Evolutionary conservation across 2,329 filamentous ascomycete species (phyloP), one percentile per base, ranked within the genome.

Genomic region (Helotiales sp.): DNA sequence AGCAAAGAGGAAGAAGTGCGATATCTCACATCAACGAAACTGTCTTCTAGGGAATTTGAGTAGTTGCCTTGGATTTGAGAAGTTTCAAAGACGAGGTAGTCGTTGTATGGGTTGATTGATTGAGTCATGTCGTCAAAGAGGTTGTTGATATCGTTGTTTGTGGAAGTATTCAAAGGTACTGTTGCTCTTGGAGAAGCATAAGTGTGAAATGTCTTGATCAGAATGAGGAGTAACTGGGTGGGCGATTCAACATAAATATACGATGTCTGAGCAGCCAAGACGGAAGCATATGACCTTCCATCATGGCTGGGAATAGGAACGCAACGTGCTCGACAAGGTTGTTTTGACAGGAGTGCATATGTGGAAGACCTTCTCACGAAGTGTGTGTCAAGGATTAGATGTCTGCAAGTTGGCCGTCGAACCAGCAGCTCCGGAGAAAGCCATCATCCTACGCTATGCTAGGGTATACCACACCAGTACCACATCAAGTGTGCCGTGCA

Each of bases 381-480:
- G 8, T 55, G 54, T 40, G 32, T 17, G 20, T 40, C 54, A 57
- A 37, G 54, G 54, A 37, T 57, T 20, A 57, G 20, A 20, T 10
- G 20, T 57, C 30, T 57, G 54, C 20, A 37, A 37, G 54, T 37
- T 57, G 54, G 54, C 54, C 54, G 54, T 57, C 54, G 54, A 57
- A 40, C 54, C 30, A 57, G 11, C 26, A 2, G 2, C 5, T 24
- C 22, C n/a, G 32, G 54, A 26, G 13, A 13, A 34, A 57, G 20
- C 30, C 32, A 57, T 57, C 10, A 40, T 37, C 32, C 22, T 20
- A 34, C 30, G 26, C 24, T 13, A 30, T 28, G 26, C 49, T 30
- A 22, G 49, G n/a, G 17, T 34, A 34, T 17, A 24, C 30, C 32
- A 37, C 30, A 55, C 52, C 15, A 37, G 17, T 6, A 22, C 52